Conservation (phyloP, 75 land plant species). For the Larix kaempferi region DNA sequence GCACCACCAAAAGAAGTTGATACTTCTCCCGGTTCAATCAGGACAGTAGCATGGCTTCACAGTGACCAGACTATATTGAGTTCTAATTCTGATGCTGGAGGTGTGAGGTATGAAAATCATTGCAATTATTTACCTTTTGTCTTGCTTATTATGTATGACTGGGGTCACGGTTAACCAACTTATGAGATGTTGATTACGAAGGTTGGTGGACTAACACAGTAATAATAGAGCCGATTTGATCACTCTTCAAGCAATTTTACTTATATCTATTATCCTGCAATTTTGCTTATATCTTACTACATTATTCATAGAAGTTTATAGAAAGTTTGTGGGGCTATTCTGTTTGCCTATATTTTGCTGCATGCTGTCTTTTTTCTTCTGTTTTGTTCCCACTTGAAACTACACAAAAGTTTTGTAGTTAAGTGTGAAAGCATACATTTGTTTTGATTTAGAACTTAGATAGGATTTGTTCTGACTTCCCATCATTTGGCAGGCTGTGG, state of each 20-base stretch:
- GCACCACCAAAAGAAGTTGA: constrained; percentile 90
- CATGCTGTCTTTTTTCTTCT: too few species aligned
- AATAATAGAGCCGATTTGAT: too few species aligned
- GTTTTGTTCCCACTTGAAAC: neutral
- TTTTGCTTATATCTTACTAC: too few species aligned
- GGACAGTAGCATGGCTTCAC: constrained; percentile 96
- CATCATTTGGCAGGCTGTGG: constrained; percentile 63
- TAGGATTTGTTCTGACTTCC: neutral
- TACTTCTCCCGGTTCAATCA: constrained; percentile 79
- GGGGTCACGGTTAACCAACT: too few species aligned
- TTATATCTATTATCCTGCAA: too few species aligned
- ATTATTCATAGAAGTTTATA: too few species aligned
- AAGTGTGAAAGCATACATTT: neutral
- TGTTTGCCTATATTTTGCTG: too few species aligned
- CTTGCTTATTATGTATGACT: neutral
- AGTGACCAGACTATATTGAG: constrained; percentile 95
- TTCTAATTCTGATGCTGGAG: constrained; percentile 86
- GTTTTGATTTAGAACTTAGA: neutral
- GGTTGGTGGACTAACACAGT: too few species aligned
- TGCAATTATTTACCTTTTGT: neutral
- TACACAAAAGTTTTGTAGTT: neutral
- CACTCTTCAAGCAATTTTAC: too few species aligned
- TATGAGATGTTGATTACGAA: too few species aligned
- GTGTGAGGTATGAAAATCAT: constrained; percentile 63
- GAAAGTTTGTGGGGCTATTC: too few species aligned